Evolutionary conservation across 176 grass and related monocot species (phyloP).

Genomic region (Chloris gayana): DNA sequence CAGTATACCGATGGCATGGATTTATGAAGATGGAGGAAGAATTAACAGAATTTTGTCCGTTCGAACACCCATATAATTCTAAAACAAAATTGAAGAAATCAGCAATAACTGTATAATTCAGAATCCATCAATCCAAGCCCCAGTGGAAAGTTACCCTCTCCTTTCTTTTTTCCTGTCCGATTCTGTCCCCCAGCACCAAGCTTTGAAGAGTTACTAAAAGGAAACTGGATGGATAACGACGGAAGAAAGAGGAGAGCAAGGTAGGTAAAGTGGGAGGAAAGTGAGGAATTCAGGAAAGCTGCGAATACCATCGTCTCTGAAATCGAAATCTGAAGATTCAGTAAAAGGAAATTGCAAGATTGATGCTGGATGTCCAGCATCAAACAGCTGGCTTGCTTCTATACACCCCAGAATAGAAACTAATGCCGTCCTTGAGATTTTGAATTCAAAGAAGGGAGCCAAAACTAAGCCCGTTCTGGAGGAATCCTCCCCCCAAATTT

Average conservation of each 20-base stretch:
- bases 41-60: conserved; percentile 1
- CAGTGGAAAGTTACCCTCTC: not conserved
- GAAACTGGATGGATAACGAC: conserved; percentile 38
- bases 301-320: conserved; percentile 10
- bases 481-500: not conserved
- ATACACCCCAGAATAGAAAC: not conserved
- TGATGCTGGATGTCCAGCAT: conserved; percentile 14
- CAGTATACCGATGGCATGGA: not conserved
- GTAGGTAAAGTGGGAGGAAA: conserved; percentile 6
- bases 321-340: not conserved
- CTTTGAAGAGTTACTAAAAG: too few relatives aligned
- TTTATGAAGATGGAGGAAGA: not conserved
- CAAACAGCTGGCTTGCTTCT: conserved; percentile 3
- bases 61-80: not conserved
- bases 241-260: not conserved
- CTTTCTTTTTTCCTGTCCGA: conserved; percentile 22
- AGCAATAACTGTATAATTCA: not conserved
- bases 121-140: not conserved
- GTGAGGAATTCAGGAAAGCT: conserved; percentile 41
- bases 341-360: conserved; percentile 5
- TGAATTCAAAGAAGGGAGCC: not conserved
- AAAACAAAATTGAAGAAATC: conserved; percentile 20
- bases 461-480: not conserved
- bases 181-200: not conserved
- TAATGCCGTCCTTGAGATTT: not conserved